Percentiles rank a stretch among this genome's conserved stretches.
These are phyloP conservation scores for Aspergillus fructus DNA, from an alignment of 2,329 filamentous ascomycete genomes.

Conservation along the genomic window DNA sequence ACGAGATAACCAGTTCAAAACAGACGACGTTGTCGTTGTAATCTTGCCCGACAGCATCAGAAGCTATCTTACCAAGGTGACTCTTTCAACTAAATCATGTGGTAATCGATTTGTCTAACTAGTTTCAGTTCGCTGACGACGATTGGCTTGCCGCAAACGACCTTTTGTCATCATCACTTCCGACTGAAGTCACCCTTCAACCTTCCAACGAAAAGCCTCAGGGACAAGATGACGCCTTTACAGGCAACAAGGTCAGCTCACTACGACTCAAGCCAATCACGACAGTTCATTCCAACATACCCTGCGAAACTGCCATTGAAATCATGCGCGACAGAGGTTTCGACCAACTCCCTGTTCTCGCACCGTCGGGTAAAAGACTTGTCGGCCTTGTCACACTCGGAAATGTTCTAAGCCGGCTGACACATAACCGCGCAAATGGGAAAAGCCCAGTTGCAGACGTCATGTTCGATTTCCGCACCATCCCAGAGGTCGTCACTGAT, in stretches of 20 bases:
- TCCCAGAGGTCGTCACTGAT: constrained; percentile 90
- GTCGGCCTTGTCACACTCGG: constrained; percentile 93
- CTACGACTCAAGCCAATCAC: constrained; percentile 92
- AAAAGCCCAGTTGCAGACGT: constrained; percentile 76
- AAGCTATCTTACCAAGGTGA: constrained; percentile 86
- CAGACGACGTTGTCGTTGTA: constrained; percentile 86
- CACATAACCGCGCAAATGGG: constrained; percentile 73
- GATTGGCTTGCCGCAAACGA: constrained; percentile 98
- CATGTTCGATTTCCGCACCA: constrained; percentile 93
- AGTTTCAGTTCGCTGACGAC: constrained; percentile 78
- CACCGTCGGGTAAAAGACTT: constrained; percentile 66
- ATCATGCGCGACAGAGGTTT: constrained; percentile 98
- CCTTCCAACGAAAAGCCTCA: constrained; percentile 31
- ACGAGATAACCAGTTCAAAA: constrained; percentile 72
- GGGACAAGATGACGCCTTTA: constrained; percentile 65
- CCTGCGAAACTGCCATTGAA: constrained; percentile 87
- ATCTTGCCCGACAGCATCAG: constrained; percentile 93
- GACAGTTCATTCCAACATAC: constrained; percentile 68
- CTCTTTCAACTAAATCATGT: not conserved
- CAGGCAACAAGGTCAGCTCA: constrained; percentile 73
- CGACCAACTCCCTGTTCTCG: constrained; percentile 91
- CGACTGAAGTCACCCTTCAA: constrained; percentile 40
- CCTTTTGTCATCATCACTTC: constrained; percentile 70
- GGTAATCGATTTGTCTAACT: constrained; percentile 13
- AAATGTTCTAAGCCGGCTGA: constrained; percentile 89